Conservation (phyloP, 2,329 filamentous ascomycete genomes). For the Nothomitra cinnamomea region DNA sequence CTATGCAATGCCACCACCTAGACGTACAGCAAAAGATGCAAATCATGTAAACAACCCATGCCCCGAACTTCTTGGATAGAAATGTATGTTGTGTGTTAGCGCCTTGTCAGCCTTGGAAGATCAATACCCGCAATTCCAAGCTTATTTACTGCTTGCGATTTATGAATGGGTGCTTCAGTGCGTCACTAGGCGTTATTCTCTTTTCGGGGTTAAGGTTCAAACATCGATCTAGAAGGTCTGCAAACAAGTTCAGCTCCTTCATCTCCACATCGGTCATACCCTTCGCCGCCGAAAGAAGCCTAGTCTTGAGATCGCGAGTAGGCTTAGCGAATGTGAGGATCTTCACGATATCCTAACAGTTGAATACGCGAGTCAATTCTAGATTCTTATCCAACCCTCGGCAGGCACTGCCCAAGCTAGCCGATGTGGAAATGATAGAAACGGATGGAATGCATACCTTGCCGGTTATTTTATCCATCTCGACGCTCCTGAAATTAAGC, state of each 20-base stretch:
- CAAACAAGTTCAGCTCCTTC: constrained; percentile 66
- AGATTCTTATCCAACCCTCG: background rate
- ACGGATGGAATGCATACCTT: constrained; percentile 35
- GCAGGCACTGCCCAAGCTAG: background rate
- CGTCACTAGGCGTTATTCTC: constrained; percentile 71
- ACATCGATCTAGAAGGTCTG: constrained; percentile 78
- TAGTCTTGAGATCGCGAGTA: constrained; percentile 63
- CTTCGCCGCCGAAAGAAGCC: constrained; percentile 53
- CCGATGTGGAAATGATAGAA: constrained; percentile 7
- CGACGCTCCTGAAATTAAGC: constrained; percentile 68
- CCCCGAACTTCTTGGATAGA: too few species aligned
- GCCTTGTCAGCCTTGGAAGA: constrained; percentile 14
- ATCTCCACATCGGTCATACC: constrained; percentile 58
- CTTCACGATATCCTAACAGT: constrained; percentile 44
- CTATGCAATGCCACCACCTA: too few species aligned
- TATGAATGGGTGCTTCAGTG: constrained; percentile 81
- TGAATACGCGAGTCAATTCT: background rate
- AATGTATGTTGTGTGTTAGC: background rate
- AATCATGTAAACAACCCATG: too few species aligned
- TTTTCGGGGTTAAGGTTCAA: constrained; percentile 84
- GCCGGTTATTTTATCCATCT: constrained; percentile 73
- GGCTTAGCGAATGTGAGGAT: constrained; percentile 57
- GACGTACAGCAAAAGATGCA: too few species aligned
- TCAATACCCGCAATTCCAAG: background rate
- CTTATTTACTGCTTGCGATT: constrained; percentile 18